Conservation (phyloP, 2,329 filamentous ascomycete species). For the Monosporascus sp. region DNA sequence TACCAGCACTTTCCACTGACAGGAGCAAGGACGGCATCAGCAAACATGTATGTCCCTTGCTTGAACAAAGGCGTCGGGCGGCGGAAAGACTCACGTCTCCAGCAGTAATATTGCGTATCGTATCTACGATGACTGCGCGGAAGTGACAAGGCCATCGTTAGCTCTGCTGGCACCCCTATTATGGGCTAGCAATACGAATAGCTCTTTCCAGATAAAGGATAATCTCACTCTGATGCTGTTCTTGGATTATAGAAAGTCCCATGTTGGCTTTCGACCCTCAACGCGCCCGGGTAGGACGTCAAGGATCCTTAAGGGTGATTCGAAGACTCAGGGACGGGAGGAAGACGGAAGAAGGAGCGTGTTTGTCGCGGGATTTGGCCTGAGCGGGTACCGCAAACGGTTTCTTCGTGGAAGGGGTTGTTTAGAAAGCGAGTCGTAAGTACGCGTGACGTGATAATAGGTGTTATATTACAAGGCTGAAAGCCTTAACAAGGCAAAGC, state of each 20-base stretch:
- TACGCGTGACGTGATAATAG: too few relatives aligned
- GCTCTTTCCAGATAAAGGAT: conserved; percentile 1
- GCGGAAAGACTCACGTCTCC: conserved; percentile 61
- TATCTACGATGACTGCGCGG: conserved; percentile 61
- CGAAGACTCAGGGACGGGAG: neutral
- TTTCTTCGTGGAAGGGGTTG: too few relatives aligned
- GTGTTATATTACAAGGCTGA: too few relatives aligned
- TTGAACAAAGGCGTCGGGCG: neutral
- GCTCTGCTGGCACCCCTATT: conserved; percentile 2
- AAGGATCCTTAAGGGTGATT: neutral
- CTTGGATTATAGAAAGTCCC: conserved; percentile 78
- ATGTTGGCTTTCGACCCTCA: conserved; percentile 50
- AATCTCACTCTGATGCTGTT: conserved; percentile 69
- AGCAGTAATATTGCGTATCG: conserved; percentile 72
- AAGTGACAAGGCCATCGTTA: conserved; percentile 7
- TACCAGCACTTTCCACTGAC: conserved; percentile 93
- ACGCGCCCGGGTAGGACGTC: neutral
- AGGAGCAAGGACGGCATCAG: conserved; percentile 11
- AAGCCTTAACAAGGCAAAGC: too few relatives aligned
- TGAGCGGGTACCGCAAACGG: too few relatives aligned
- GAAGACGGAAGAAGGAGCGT: neutral
- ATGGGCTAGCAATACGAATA: neutral
- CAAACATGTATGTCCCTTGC: conserved; percentile 1
- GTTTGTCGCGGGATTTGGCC: neutral
- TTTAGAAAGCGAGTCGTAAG: neutral